A percentile compares a stretch with the other conserved stretches of the same genome.
phyloP scores from a whole-genome alignment of 257 asterid species.

The Paulownia fortunei region DNA sequence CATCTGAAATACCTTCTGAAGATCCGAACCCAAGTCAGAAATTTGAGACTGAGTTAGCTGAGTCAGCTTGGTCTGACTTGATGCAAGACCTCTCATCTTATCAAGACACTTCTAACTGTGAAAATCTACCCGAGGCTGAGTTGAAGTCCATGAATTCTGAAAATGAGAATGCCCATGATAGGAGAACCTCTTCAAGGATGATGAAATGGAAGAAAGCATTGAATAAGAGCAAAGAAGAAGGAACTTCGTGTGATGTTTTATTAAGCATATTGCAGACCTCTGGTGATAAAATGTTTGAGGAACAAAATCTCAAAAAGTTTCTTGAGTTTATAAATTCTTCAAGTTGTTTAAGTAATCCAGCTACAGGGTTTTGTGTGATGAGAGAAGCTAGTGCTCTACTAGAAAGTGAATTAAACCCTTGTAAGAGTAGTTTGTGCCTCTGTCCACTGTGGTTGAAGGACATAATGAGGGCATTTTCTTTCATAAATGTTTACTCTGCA shows the following conservation, averaged over 20 bases:
- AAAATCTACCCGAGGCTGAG: slow-evolving; percentile 35
- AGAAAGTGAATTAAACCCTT: slow-evolving; percentile 37
- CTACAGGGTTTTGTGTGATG: slow-evolving; percentile 59
- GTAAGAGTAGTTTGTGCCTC: slow-evolving; percentile 49
- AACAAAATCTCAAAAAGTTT: slow-evolving; percentile 47
- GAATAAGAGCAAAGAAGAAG: slow-evolving; percentile 41
- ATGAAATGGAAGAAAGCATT: slow-evolving; percentile 43
- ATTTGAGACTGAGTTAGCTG: slow-evolving; percentile 52
- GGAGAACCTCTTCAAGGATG: slow-evolving; percentile 37
- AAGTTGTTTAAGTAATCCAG: slow-evolving; percentile 64
- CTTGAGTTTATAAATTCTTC: slow-evolving; percentile 55
- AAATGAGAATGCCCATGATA: slow-evolving; percentile 35
- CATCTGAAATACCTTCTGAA: slow-evolving; percentile 37
- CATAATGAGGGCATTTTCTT: slow-evolving; percentile 57
- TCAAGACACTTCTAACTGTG: slow-evolving; percentile 33
- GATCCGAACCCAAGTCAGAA: slow-evolving; percentile 31
- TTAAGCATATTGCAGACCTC: slow-evolving; percentile 51
- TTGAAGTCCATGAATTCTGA: slow-evolving; percentile 36
- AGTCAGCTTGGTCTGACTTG: slow-evolving; percentile 78
- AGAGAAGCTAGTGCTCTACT: slow-evolving; percentile 36
- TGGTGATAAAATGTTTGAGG: slow-evolving; percentile 46
- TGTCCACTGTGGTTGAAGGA: slow-evolving; percentile 86
- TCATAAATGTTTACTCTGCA: slow-evolving; percentile 66
- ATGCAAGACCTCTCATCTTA: slow-evolving; percentile 70
- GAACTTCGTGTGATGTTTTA: slow-evolving; percentile 43